Conservation (phyloP, 2,329 filamentous ascomycete species). For the Colletotrichum chlorophyti region DNA sequence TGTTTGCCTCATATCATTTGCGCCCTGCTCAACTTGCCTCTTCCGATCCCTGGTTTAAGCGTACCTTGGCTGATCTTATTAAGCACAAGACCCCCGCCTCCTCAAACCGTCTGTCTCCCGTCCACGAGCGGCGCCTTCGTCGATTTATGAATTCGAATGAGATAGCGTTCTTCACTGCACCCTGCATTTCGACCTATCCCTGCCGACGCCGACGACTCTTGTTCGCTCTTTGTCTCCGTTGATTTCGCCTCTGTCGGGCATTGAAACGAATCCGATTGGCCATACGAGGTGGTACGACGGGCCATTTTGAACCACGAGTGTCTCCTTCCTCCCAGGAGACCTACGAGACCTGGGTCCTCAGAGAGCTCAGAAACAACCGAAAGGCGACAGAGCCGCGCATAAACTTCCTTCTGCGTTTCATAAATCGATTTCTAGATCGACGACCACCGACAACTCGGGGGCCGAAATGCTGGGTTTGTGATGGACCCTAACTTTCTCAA, state of each 20-base stretch:
- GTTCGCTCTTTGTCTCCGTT: slow-evolving; percentile 5
- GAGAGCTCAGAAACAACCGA: neutral
- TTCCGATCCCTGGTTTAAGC: neutral
- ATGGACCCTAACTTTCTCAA: slow-evolving; percentile 47
- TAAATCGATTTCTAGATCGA: slow-evolving; percentile 26
- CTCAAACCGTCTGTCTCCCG: neutral
- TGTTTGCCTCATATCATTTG: neutral
- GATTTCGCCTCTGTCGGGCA: slow-evolving; percentile 1
- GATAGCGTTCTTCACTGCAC: neutral
- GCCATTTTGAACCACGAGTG: slow-evolving; percentile 1
- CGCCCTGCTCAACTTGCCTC: neutral
- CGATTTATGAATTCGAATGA: slow-evolving; percentile 6
- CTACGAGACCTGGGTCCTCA: neutral
- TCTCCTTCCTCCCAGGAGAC: neutral
- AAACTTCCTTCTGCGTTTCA: neutral
- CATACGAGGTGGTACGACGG: slow-evolving; percentile 20
- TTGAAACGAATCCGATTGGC: neutral
- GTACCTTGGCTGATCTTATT: slow-evolving; percentile 14
- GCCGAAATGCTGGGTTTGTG: slow-evolving; percentile 37
- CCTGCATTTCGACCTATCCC: slow-evolving; percentile 1
- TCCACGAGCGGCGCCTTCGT: neutral
- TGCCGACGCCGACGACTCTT: slow-evolving; percentile 8
- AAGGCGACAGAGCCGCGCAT: neutral
- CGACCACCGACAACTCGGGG: slow-evolving; percentile 40
- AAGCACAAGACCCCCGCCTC: slow-evolving; percentile 3